Base-by-base conservation (phyloP, 805 yeast genomes). In the Spathaspora girioi region DNA sequence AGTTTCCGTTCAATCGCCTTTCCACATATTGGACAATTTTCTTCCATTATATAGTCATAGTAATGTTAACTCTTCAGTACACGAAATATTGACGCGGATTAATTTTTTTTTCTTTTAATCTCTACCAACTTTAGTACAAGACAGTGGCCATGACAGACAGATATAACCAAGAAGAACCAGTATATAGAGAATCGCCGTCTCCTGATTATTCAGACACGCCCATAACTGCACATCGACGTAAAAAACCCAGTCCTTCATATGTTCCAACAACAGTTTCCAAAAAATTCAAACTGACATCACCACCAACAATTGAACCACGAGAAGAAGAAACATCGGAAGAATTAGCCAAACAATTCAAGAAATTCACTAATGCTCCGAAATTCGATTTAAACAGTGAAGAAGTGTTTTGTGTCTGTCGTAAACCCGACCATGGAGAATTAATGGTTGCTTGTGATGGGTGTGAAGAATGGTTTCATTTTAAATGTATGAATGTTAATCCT, bases 371-470 rank as follows among this genome's bases (percentile, higher is more conserved):
- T 9, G 60, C 77, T 18, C 62, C 79, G 2, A 76, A 76, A 53
- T 79, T 64, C 58, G 70, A 79, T 52, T 57, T 73, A 19, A 72
- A 78, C 57, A 74, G 84, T 19, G 87, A 84, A 56, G 89, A 85
- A 57, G 69, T 87, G 6, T 90, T 76, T 60, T 91, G 97, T 64
- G 68, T 84, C 0, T 91, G 97, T 64, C 76, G 94, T 38, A 79
- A 78, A 54, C 86, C 90, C 0, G 97, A 92, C 60, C 94, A 92
- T 1, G 77, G 76, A 2, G 84, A 82, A 52, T 70, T 91, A 63
- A 92, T 92, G 97, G 87, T 92, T n/a, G 89, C 87, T 0, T 91
- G 97, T 64, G 97, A 91, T 64, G 92, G 89, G 5, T 92, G 97
- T 68, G 97, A 90, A 61, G 97, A 89, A 52, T 92, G 97, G 97